Conservation (phyloP, 306 rosid genomes). For the Dalbergia oliveri region DNA sequence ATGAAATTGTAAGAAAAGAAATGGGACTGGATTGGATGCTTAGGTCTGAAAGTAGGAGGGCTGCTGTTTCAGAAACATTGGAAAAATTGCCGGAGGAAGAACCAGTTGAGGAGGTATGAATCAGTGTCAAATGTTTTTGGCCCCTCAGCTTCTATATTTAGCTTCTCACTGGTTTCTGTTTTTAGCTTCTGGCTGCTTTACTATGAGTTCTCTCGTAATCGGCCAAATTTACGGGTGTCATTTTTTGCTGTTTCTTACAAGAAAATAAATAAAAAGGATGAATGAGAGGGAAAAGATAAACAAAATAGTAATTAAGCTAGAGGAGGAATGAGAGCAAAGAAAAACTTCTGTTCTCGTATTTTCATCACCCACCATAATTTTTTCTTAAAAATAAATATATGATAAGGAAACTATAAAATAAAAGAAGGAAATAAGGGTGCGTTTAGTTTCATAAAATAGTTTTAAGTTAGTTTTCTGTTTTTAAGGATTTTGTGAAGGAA, state of each 20-base stretch:
- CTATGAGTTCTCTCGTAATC: neutral
- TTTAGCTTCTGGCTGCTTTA: neutral
- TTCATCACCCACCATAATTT: neutral
- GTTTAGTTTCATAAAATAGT: too few relatives aligned
- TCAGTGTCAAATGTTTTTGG: conserved; percentile 19
- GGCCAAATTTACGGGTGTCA: neutral
- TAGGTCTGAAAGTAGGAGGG: conserved; percentile 65
- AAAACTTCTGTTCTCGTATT: neutral
- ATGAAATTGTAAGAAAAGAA: conserved; percentile 77
- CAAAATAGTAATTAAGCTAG: neutral
- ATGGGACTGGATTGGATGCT: conserved; percentile 98
- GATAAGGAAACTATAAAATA: conserved; percentile 1
- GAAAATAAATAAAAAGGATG: conserved; percentile 1
- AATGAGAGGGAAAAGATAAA: conserved; percentile 17
- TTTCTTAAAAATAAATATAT: neutral
- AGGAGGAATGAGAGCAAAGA: neutral
- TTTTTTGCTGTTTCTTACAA: conserved; percentile 31
- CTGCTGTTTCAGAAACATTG: conserved; percentile 47
- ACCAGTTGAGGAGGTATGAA: conserved; percentile 66
- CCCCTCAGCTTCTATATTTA: neutral
- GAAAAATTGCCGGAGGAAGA: conserved; percentile 60
- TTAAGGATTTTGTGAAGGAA: too few relatives aligned
- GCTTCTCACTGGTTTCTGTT: conserved; percentile 2
- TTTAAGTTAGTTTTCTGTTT: too few relatives aligned
- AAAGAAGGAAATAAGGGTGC: neutral